Base-by-base conservation (phyloP, 2,329 filamentous ascomycete genomes). In the Dichotomopilus funicola region DNA sequence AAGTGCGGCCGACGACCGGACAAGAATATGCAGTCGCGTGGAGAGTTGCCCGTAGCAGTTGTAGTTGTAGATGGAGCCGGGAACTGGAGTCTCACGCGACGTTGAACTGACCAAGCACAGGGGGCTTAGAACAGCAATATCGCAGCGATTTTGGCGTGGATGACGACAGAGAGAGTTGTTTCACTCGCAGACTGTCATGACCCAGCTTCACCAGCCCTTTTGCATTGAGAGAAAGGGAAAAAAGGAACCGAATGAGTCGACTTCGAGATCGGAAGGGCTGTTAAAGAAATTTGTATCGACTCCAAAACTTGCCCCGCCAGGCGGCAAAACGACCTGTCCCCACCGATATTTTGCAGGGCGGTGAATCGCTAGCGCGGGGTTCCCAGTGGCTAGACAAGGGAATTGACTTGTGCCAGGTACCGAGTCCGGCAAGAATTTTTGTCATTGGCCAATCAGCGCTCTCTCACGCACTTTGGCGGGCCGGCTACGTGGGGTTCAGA, bases 121-220 rank as follows among this genome's bases (percentile, higher is more conserved):
- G 27, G 46, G 47, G 47, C 55, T 57, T 50, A 57, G 56, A 33
- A 41, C 33, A 36, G 33, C 43, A 12, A 5, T 53, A 44, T 38
- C 5, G 44, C 31, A 48, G 37, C 44, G 43, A 42, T 49, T 45
- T 42, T 56, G 44, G 50, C 19, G 45, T 51, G 8, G 52, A 56
- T 59, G 57, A 55, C 59, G 57, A 54, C 59, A 52, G 52, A 57
- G 53, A 53, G 42, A 35, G 31, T 34, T 42, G 31, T 52, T 61
- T 61, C 59, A 62, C 49, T 54, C 54, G 42, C 48, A 43, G 51
- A 59, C 58, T 57, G 48, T 63, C 62, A 62, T 60, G 53, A 51
- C 56, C 55, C 54, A 55, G 56, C 44, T 55, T 50, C 49, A 47
- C 46, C 56, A 61, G 56, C 58, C 51, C 60, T 60, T 63, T 58